These are phyloP conservation scores for Claviceps monticola DNA, from an alignment of 2,329 filamentous ascomycete genomes.

Conservation along the genomic window DNA sequence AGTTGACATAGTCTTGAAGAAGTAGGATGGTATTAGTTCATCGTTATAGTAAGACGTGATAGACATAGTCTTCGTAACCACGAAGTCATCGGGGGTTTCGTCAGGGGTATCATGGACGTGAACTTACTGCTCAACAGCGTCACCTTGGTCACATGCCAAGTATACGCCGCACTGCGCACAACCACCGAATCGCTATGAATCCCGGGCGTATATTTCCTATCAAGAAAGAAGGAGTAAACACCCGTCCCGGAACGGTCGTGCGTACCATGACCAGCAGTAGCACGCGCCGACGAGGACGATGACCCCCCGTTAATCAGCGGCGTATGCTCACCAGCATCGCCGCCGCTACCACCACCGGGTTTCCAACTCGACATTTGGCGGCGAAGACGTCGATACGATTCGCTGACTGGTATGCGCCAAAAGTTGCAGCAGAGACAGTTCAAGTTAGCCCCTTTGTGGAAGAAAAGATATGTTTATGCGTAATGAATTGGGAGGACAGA, in stretches of 20 bases:
- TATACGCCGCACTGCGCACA: slow-evolving; percentile 31
- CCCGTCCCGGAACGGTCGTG: slow-evolving; percentile 10
- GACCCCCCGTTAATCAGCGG: slow-evolving; percentile 27
- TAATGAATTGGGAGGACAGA: too few species aligned
- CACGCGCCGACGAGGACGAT: slow-evolving; percentile 11
- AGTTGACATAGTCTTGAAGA: slow-evolving; percentile 45
- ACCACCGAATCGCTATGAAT: slow-evolving; percentile 31
- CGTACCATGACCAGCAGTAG: slow-evolving; percentile 11
- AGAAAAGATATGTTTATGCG: too few species aligned
- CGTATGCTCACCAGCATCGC: slow-evolving; percentile 23
- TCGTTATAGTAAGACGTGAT: too few species aligned
- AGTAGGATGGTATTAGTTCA: neutral
- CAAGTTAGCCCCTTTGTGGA: too few species aligned
- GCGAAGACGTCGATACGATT: slow-evolving; percentile 6
- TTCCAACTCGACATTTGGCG: slow-evolving; percentile 21
- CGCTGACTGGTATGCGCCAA: slow-evolving; percentile 2
- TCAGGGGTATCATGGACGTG: too few species aligned
- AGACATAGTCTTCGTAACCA: neutral
- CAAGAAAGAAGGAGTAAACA: slow-evolving; percentile 32
- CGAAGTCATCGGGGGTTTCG: too few species aligned
- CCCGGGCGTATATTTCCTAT: slow-evolving; percentile 36
- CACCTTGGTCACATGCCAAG: slow-evolving; percentile 43
- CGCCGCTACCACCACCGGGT: slow-evolving; percentile 12
- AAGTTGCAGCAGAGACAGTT: neutral
- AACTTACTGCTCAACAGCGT: slow-evolving; percentile 45